Base-by-base conservation (phyloP, 1,284 basidiomycete species). In the Inonotus obliquus region DNA sequence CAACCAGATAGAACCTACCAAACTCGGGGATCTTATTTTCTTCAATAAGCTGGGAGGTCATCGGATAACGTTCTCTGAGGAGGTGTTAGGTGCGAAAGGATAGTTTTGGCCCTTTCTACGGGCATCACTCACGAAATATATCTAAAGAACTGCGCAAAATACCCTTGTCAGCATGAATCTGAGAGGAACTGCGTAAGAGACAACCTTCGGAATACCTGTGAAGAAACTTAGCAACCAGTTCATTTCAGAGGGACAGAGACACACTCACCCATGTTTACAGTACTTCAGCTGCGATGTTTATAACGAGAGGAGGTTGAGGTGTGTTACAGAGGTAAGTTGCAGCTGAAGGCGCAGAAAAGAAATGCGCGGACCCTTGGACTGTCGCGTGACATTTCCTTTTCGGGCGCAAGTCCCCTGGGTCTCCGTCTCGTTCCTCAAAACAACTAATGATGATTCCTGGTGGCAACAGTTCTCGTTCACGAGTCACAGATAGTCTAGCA, bases 11-110 rank as follows among this genome's bases (percentile, higher is more conserved):
- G 27, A 19, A 67, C 77, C 66, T 65, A 89, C 89, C 89, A 68
- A 93, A 92, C 75, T 98, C 96, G 45, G 96, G 96, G 65, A 98
- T 98, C 78, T 93, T 92, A 77, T 96, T 95, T 81, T 95, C 93
- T 75, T 95, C 86, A 69, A 99, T 97, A 67, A 99, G 81, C 75
- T 99, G 96, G 47, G 96, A 98, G 54, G 96, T 99, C 69, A 99
- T 84, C 64, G 97, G 96, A 74, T 99, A 99, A 67, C 97, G 88
- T 81, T 99, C 97, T 68, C 92, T 94, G 41, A 69, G 5, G 52
- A 49, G 7, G 19, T 44, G n/a, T 32, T 71, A 14, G 70, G 60
- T 21, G 54, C 57, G 13, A 38, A 48, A 5, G 27, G 45, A 47
- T 7, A 32, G n/a, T 32, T 60, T 27, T 57, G 9, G 1, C 1